These are phyloP conservation scores for Arabidopsis lyrata DNA, from an alignment of 441 rosid genomes.

Conservation along the genomic window DNA sequence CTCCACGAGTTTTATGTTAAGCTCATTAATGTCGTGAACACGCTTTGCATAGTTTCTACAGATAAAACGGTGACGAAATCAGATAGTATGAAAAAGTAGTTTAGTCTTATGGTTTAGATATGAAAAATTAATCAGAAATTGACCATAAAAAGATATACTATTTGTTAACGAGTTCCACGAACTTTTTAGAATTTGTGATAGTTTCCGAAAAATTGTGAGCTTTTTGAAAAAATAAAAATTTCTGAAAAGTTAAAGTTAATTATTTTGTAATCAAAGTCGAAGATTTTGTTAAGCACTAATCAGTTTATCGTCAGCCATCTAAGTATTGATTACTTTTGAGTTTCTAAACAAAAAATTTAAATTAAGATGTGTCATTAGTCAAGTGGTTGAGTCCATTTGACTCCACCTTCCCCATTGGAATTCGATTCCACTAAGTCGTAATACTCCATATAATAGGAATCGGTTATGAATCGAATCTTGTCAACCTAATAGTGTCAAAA, in stretches of 20 bases:
- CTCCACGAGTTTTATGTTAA: slow-evolving; percentile 38
- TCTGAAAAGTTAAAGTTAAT: not conserved
- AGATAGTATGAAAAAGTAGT: not conserved
- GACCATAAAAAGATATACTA: not conserved
- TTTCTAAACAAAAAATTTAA: no score
- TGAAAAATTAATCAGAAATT: not conserved
- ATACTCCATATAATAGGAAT: no score
- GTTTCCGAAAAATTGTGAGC: not conserved
- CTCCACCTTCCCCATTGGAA: no score
- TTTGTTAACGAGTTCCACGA: not conserved
- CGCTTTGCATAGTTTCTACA: slow-evolving; percentile 32
- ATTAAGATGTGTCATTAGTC: no score
- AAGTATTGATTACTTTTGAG: no score
- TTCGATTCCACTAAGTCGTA: no score
- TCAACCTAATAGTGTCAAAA: no score
- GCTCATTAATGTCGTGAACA: slow-evolving; percentile 33
- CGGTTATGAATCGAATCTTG: no score
- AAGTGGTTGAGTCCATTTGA: no score
- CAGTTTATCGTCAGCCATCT: no score
- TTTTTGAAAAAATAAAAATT: not conserved
- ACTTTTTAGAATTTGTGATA: not conserved
- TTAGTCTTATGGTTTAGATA: not conserved
- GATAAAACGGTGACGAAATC: not conserved
- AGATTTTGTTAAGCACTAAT: no score
- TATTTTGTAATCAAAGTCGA: no score